Evolutionary conservation across 345 rosid genomes (phyloP), one percentile per base, ranked within the genome.

Genomic region (Citrus hindsii): DNA sequence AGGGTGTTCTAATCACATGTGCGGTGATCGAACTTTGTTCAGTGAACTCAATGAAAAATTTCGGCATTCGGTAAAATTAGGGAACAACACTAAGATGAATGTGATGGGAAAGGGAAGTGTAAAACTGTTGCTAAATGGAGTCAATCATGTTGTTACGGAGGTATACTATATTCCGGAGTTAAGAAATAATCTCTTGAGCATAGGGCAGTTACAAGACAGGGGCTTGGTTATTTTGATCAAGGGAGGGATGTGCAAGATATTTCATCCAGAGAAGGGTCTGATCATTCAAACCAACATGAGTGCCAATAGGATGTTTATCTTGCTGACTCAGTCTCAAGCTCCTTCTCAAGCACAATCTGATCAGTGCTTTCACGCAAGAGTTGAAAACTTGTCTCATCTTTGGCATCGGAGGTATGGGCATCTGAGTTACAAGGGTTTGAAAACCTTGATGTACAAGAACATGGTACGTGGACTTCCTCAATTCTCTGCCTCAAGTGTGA

Each of bases 1-100:
- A 0, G 51, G 78, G 0, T 83, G 75, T 9, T 21, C 3, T 22
- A 83, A 79, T 25, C 71, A 82, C 3, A 75, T 79, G 82, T 48
- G 72, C 38, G 66, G 69, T 4, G 16, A 74, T 13, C 0, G 2
- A 37, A 37, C 14, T 1, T 21, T 59, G 7, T 69, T 79, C 37
- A 10, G 4, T 18, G 8, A 46, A 5, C 33, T 79, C 2, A 53
- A 79, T 67, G 77, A 82, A 56, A n/a, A 3, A 0, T 68, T 67
- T 2, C 0, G 22, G 2, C 33, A 51, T 1, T 27, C 13, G 3
- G 76, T 82, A 8, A 80, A 69, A 33, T 9, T 75, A 2, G 12
- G 42, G 0, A 38, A 38, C 3, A 38, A 38, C 42, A 7, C 12
- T 0, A 38, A 1, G 2, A 1, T 38, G 42, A 9, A 8, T 8